Evolutionary conservation across 768 basidiomycete species (phyloP).

Genomic region (Serendipita indica): DNA sequence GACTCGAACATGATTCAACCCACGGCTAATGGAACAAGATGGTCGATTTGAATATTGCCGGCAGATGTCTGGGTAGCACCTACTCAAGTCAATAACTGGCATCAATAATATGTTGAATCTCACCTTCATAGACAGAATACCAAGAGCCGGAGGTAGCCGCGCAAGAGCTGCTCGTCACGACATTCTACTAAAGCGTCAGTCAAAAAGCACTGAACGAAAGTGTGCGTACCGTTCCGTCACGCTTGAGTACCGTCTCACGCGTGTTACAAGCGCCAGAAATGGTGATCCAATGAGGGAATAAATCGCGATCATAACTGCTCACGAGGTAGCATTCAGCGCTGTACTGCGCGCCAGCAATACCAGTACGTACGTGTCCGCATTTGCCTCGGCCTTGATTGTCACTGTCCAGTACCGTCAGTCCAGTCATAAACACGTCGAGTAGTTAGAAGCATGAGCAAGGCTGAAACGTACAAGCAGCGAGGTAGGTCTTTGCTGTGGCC

Average conservation of each 20-base stretch:
- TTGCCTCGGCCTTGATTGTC: background rate
- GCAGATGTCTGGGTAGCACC: background rate
- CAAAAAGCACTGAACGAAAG: background rate
- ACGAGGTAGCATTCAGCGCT: background rate
- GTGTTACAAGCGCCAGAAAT: slow-evolving; percentile 40
- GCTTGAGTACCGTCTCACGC: slow-evolving; percentile 29
- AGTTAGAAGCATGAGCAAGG: background rate
- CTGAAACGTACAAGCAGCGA: background rate
- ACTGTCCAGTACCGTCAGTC: background rate
- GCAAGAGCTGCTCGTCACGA: slow-evolving; percentile 30
- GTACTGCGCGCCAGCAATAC: background rate
- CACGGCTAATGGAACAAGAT: slow-evolving; percentile 32
- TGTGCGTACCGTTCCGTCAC: slow-evolving; percentile 18
- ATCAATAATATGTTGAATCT: slow-evolving; percentile 28
- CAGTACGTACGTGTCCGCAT: slow-evolving; percentile 1
- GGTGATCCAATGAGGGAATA: slow-evolving; percentile 17
- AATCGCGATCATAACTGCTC: slow-evolving; percentile 6
- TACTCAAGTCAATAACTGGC: background rate
- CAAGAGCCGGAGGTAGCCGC: slow-evolving; percentile 34
- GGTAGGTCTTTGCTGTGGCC: slow-evolving; percentile 11
- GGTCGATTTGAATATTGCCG: slow-evolving; percentile 22
- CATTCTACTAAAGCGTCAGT: slow-evolving; percentile 16
- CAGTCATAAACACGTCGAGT: background rate
- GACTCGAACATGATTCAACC: background rate
- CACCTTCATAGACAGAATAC: slow-evolving; percentile 38